Evolutionary conservation across 306 rosid genomes (phyloP).

Genomic region (Argentina anserina): DNA sequence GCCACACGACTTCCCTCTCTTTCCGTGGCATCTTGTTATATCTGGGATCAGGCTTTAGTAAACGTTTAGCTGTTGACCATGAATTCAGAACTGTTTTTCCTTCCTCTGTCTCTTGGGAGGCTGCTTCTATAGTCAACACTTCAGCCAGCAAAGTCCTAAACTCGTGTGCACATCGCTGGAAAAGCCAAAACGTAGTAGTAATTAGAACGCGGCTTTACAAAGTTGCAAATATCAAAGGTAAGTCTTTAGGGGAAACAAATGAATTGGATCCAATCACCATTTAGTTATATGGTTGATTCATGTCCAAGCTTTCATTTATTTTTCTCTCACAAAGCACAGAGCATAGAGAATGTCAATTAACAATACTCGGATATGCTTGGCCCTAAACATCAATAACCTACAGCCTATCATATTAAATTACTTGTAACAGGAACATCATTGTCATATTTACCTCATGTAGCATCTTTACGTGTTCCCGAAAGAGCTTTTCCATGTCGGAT

Average conservation of each 20-base stretch:
- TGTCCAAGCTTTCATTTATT: conserved; percentile 1
- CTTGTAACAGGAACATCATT: background rate
- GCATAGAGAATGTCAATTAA: background rate
- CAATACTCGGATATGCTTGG: background rate
- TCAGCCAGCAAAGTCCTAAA: conserved; percentile 70
- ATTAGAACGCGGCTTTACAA: background rate
- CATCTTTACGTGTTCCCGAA: conserved; percentile 84
- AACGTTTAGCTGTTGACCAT: conserved; percentile 84
- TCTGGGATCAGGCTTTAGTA: conserved; percentile 68
- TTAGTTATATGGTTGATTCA: background rate
- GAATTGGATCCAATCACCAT: background rate
- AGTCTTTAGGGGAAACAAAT: background rate
- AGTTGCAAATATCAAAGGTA: background rate
- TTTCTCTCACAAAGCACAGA: background rate
- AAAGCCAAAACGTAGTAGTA: conserved; percentile 17
- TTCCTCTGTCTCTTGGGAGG: conserved; percentile 57
- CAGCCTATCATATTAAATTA: background rate
- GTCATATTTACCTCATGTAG: conserved; percentile 70
- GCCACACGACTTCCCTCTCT: conserved; percentile 85
- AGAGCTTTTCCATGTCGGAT: conserved; percentile 80
- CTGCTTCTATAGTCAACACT: conserved; percentile 59
- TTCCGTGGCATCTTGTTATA: conserved; percentile 70
- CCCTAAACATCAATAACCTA: background rate
- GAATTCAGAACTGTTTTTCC: conserved; percentile 79
- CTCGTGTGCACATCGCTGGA: conserved; percentile 76